These are phyloP conservation scores for Pythium guiyangense DNA, from an alignment of 352 stramenopile genomes.

Conservation along the genomic window DNA sequence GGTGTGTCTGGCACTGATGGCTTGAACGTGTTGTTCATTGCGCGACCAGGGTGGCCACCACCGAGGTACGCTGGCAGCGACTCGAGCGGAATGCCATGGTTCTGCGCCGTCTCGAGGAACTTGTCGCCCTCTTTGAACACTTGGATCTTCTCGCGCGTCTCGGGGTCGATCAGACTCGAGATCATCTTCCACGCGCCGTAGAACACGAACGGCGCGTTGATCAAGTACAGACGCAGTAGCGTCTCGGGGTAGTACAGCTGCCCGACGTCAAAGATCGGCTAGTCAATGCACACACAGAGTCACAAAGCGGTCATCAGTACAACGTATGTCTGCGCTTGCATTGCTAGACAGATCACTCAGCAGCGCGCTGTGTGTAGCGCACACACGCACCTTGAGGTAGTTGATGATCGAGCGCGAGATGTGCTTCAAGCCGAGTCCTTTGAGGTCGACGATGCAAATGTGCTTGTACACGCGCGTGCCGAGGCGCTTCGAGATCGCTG, in stretches of 20 bases:
- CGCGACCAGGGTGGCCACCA: slow-evolving; percentile 41
- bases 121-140: slow-evolving; percentile 67
- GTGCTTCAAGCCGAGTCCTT: slow-evolving; percentile 67
- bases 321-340: too few relatives aligned
- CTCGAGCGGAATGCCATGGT: slow-evolving; percentile 52
- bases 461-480: slow-evolving; percentile 76
- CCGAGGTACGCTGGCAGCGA: slow-evolving; percentile 61
- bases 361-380: background rate
- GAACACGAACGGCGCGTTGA: slow-evolving; percentile 83
- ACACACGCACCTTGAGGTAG: slow-evolving; percentile 54
- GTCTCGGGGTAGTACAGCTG: slow-evolving; percentile 83
- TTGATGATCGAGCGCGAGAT: slow-evolving; percentile 46
- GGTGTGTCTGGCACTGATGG: slow-evolving; percentile 51
- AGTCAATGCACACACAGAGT: slow-evolving; percentile 9
- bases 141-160: slow-evolving; percentile 82
- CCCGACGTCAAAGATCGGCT: slow-evolving; percentile 77
- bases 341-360: background rate
- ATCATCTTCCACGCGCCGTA: slow-evolving; percentile 81
- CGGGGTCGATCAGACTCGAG: slow-evolving; percentile 54
- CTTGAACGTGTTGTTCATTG: slow-evolving; percentile 71
- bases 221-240: slow-evolving; percentile 68
- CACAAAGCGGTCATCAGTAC: background rate
- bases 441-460: slow-evolving; percentile 77
- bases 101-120: slow-evolving; percentile 52
- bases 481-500: slow-evolving; percentile 54